These are phyloP conservation scores for Craspedostauros australis DNA, from an alignment of 108 stramenopile species.

Conservation along the genomic window DNA sequence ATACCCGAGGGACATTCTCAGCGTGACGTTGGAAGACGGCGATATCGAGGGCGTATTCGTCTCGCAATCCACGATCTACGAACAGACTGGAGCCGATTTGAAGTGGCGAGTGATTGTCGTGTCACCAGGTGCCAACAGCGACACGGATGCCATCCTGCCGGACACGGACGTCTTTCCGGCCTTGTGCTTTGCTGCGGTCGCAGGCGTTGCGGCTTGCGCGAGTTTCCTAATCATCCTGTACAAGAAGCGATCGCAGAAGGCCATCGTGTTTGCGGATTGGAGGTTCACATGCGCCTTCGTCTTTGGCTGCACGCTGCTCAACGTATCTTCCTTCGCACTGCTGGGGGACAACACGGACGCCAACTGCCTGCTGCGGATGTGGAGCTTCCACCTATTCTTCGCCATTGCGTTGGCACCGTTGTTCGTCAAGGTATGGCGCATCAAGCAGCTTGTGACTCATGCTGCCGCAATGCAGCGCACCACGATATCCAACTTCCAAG, in stretches of 20 bases:
- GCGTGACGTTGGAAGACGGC: not conserved
- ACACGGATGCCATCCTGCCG: conserved; percentile 10
- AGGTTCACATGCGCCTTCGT: conserved; percentile 44
- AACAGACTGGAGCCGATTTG: conserved; percentile 8
- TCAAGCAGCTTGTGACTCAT: conserved; percentile 29
- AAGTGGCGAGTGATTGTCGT: conserved; percentile 30
- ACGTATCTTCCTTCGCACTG: conserved; percentile 18
- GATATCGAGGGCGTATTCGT: conserved; percentile 3
- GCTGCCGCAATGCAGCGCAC: conserved; percentile 5
- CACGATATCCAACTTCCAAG: conserved; percentile 18
- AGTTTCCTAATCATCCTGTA: conserved; percentile 15
- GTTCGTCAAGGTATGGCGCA: conserved; percentile 41
- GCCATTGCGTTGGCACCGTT: conserved; percentile 26
- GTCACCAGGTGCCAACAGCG: conserved; percentile 8
- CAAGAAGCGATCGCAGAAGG: conserved; percentile 13
- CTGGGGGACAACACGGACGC: conserved; percentile 29
- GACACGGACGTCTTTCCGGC: conserved; percentile 20
- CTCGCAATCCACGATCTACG: conserved; percentile 20
- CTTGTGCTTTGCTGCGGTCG: conserved; percentile 8
- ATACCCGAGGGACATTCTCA: conserved; percentile 17
- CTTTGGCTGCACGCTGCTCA: conserved; percentile 32
- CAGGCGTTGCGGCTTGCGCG: conserved; percentile 20
- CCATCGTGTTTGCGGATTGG: conserved; percentile 28
- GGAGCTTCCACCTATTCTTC: conserved; percentile 29
- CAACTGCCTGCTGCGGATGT: conserved; percentile 37